Evolutionary conservation across 2,329 filamentous ascomycete species (phyloP), one percentile per base, ranked within the genome.

Genomic region (Aspergillus puulaauensis): DNA sequence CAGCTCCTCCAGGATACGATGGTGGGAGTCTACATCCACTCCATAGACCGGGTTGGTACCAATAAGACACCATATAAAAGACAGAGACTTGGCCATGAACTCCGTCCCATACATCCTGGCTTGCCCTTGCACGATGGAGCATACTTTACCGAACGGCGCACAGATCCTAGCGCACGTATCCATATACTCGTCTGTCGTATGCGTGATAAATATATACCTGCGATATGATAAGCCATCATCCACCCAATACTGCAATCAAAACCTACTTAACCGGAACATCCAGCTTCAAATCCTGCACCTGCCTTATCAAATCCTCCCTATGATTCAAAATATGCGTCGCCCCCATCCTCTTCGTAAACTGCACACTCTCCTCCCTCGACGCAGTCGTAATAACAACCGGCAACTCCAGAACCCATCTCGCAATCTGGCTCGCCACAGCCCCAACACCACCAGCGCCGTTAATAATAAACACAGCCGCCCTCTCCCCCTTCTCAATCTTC

Each of bases 401-500:
- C 4, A 80, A 58, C 15, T 72, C 67, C 8, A 79, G 61, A 7
- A 78, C 56, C 6, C 68, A 60, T 0, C 76, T 68, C 1, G 78
- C 79, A 53, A 81, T 75, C 63, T 81, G 79, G 6, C 70, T 75
- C 2, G 77, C 77, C 7, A 78, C 71, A 12, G 71, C 73, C 7
- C 79, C 79, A 27, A 80, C 75, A 40, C 75, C 79, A 31, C 79
- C 79, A 2, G 73, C 72, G 1, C 78, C 79, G 57, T 81, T 81
- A 19, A 80, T 73, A 58, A 80, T 80, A 21, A 81, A 58, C 12
- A 79, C 66, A 17, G 67, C 73, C 24, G 72, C 69, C n/a, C 73
- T 61, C 56, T 77, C 75, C 2, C 67, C 69, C 48, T 71, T 64
- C 17, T 64, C 52, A 24, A 77, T 71, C 47, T 82, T 74, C 54